Base-by-base conservation (phyloP, 1,284 basidiomycete genomes). In the Kalmanozyma brasiliensis region DNA sequence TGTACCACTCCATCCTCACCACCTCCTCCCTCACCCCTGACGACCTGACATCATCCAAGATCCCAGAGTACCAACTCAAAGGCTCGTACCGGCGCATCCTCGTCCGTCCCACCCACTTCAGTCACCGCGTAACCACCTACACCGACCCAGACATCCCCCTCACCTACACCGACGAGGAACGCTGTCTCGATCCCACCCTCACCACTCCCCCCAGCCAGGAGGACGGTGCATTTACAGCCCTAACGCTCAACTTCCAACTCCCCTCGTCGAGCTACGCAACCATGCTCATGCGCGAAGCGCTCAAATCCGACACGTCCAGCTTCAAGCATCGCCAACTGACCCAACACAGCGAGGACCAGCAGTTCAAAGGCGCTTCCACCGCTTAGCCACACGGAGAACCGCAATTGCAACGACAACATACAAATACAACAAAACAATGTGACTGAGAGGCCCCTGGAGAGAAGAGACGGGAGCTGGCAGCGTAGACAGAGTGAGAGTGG, bases 11-110 rank as follows among this genome's bases (percentile, higher is more conserved):
- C 71, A 92, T 93, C 77, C 86, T 98, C 60, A 85, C 84, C 53
- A 85, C 87, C 67, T 94, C 98, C 82, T 93, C 92, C 0, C 84
- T 99, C 22, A 92, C 96, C 83, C 90, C 91, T 3, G 86, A 91
- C 58, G 89, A 92, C 77, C 92, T 95, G 82, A 55, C 56, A 1
- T 48, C 55, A 1, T 87, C 89, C 56, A 87, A 93, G 32, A 63
- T 66, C 33, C 63, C 69, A 79, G 94, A 98, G 53, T 97, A 94
- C 83, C 91, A 89, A 8, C 86, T 98, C 23, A 89, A 89, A 52
- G 96, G 96, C 8, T 93, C 94, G 1, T 98, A 98, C 82, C 89
- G 96, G 61, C 89, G 90, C 60, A 91, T 98, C 52, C 83, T 98
- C 51, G 92, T 94, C 74, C 85, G 89, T 20, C 95, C 96, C 0